Conservation (phyloP, 257 asterid genomes). For the Fraxinus cuspidata region DNA sequence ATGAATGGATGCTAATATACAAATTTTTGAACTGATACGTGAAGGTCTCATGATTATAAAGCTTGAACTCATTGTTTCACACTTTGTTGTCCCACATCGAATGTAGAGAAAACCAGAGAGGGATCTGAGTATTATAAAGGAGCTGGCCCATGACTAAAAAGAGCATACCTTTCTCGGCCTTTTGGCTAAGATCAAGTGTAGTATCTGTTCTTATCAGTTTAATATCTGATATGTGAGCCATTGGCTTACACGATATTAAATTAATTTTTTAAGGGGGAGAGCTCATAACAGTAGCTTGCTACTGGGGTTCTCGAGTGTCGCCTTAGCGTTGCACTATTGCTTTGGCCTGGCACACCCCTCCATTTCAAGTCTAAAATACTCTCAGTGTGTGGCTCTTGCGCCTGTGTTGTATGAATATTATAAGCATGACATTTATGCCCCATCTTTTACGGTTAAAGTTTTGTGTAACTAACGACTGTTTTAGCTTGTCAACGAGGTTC, state of each 20-base stretch:
- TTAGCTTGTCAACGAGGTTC: too few relatives aligned
- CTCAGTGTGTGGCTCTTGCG: too few relatives aligned
- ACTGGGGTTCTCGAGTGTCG: neutral
- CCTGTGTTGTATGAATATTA: too few relatives aligned
- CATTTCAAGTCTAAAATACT: neutral
- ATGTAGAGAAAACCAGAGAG: neutral
- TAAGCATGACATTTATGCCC: too few relatives aligned
- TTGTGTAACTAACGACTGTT: too few relatives aligned
- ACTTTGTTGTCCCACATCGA: neutral
- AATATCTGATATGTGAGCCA: constrained; percentile 65
- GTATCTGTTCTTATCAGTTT: constrained; percentile 84
- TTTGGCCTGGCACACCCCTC: neutral
- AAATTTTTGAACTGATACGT: neutral
- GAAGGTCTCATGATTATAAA: neutral
- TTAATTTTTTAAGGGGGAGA: constrained; percentile 24
- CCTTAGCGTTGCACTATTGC: neutral
- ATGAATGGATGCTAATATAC: neutral
- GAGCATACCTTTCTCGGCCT: constrained; percentile 74
- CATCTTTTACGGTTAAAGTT: too few relatives aligned
- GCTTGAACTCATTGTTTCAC: too few relatives aligned
- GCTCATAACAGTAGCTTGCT: neutral
- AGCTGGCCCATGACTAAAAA: accelerated
- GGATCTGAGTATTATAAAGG: neutral
- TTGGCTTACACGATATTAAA: constrained; percentile 51
- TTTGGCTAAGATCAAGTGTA: constrained; percentile 76